phyloP scores from a whole-genome alignment of 1,284 basidiomycete species.

The Pholiota adiposa region DNA sequence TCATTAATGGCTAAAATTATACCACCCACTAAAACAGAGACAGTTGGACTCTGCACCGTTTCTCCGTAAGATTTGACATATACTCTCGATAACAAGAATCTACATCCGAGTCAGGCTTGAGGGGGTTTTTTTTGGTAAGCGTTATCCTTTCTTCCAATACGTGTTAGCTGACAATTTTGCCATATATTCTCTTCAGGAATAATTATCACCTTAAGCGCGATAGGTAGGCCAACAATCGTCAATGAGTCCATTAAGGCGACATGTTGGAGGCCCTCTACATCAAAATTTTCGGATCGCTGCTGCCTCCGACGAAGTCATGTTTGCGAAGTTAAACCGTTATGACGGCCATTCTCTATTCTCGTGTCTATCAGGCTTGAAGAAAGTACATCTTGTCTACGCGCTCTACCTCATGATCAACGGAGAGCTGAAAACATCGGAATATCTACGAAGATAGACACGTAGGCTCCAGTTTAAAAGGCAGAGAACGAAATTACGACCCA shows the following conservation, averaged over 20 bases:
- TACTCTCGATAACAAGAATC: neutral
- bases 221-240: neutral
- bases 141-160: neutral
- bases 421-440: slow-evolving; percentile 15
- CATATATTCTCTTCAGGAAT: neutral
- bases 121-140: neutral
- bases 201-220: neutral
- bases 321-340: slow-evolving; percentile 19
- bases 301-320: neutral
- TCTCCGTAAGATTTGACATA: neutral
- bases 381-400: neutral
- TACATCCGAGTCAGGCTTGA: neutral
- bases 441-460: neutral
- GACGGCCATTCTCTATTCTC: slow-evolving; percentile 2
- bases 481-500: neutral
- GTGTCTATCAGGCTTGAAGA: neutral
- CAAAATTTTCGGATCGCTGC: neutral
- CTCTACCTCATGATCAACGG: slow-evolving; percentile 14
- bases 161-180: neutral
- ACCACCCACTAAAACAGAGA: neutral
- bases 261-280: neutral
- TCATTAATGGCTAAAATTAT: neutral
- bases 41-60: neutral
- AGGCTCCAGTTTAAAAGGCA: slow-evolving; percentile 13
- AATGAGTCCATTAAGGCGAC: neutral